Conservation (phyloP, 768 basidiomycete genomes). For the Tricholoma hemisulphureum region DNA sequence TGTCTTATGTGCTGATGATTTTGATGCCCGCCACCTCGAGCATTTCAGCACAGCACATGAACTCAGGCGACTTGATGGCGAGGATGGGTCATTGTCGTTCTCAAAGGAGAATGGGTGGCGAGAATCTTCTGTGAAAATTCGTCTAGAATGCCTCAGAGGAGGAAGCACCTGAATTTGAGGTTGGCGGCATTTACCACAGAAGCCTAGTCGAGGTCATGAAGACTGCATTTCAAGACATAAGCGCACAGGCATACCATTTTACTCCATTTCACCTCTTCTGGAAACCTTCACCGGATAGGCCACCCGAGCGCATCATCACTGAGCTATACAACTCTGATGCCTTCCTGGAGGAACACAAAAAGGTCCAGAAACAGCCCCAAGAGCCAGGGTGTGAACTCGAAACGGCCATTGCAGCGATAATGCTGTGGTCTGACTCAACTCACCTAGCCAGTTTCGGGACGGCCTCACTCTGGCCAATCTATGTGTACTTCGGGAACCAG, state of each 20-base stretch:
- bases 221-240: conserved; percentile 13
- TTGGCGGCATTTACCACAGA: neutral
- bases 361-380: conserved; percentile 9
- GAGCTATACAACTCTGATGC: conserved; percentile 16
- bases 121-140: neutral
- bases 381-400: conserved; percentile 18
- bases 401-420: conserved; percentile 24
- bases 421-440: conserved; percentile 36
- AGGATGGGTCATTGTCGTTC: neutral
- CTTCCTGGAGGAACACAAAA: conserved; percentile 16
- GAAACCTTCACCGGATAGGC: neutral
- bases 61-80: neutral
- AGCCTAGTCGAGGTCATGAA: conserved; percentile 13
- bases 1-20: neutral
- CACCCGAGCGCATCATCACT: neutral
- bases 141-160: neutral
- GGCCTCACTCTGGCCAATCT: conserved; percentile 39
- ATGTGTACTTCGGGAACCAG: conserved; percentile 36
- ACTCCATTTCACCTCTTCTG: conserved; percentile 3
- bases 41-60: neutral
- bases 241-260: conserved; percentile 8
- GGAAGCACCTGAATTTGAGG: neutral
- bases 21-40: neutral
- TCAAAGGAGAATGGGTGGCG: neutral
- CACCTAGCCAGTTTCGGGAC: conserved; percentile 36